These are phyloP conservation scores for Termitomyces sp. DNA, from an alignment of 768 basidiomycete genomes.

Conservation along the genomic window DNA sequence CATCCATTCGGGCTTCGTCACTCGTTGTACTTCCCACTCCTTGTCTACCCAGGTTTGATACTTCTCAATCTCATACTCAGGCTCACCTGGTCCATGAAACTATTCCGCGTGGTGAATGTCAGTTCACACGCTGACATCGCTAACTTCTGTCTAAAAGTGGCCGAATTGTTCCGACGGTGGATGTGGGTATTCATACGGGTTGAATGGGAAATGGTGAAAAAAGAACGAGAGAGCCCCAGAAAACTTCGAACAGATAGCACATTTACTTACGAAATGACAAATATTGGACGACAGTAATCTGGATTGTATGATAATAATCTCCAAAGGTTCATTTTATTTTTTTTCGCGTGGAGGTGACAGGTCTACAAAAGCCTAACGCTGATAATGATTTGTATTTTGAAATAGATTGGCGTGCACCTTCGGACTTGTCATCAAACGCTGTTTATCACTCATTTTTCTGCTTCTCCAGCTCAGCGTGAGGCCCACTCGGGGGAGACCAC, in stretches of 20 bases:
- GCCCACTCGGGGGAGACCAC: neutral
- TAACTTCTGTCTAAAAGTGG: constrained; percentile 87
- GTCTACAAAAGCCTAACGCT: neutral
- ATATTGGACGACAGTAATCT: constrained; percentile 15
- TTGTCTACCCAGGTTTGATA: constrained; percentile 78
- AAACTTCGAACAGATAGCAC: constrained; percentile 25
- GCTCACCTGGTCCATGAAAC: constrained; percentile 90
- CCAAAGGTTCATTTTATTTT: neutral
- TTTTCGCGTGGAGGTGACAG: neutral
- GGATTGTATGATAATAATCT: constrained; percentile 6
- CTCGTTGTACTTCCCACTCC: constrained; percentile 71
- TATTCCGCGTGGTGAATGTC: constrained; percentile 81
- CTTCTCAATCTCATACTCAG: constrained; percentile 82
- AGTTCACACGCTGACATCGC: constrained; percentile 70
- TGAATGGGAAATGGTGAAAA: constrained; percentile 91
- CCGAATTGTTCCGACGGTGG: constrained; percentile 90
- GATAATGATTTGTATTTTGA: constrained; percentile 4
- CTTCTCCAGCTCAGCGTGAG: neutral
- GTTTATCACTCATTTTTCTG: neutral
- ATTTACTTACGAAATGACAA: constrained; percentile 33
- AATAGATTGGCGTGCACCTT: neutral
- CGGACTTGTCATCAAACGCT: neutral
- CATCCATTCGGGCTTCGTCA: constrained; percentile 73
- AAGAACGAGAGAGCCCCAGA: constrained; percentile 23
- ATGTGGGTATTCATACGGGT: constrained; percentile 97